Evolutionary conservation across 2,329 filamentous ascomycete species (phyloP).

Genomic region (Ophiostoma sp.): DNA sequence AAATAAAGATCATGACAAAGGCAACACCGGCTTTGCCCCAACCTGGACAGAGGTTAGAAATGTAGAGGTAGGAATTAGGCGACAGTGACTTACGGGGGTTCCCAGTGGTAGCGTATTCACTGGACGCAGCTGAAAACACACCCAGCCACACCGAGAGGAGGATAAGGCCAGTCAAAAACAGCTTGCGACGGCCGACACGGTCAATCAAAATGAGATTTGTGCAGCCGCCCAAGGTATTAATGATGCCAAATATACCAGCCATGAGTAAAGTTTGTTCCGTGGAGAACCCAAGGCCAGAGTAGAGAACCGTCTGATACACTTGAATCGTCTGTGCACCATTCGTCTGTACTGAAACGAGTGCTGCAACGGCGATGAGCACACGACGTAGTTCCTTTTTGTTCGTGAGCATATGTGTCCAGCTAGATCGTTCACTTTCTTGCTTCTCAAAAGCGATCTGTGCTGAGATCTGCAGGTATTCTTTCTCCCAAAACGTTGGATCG

Average conservation of each 20-base stretch:
- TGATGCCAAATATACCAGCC: background rate
- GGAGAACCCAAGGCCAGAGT: background rate
- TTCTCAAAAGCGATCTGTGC: background rate
- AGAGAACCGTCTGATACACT: background rate
- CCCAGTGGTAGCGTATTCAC: background rate
- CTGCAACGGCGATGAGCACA: background rate
- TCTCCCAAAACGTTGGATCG: background rate
- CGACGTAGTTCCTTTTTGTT: background rate
- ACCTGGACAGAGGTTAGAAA: background rate
- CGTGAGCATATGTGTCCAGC: background rate
- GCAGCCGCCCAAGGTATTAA: background rate
- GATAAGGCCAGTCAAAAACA: background rate
- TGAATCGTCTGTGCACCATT: background rate
- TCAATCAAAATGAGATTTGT: background rate
- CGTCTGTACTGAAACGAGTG: background rate
- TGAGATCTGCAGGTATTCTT: background rate
- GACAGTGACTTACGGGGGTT: background rate
- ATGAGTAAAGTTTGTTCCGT: background rate
- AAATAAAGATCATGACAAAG: background rate
- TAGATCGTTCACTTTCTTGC: background rate
- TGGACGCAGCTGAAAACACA: background rate
- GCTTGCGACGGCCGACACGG: background rate
- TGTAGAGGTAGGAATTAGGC: background rate
- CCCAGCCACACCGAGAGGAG: background rate
- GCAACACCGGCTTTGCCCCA: background rate